Percentiles rank a stretch among this genome's conserved stretches.
Evolutionary conservation across 2,329 filamentous ascomycete genomes (phyloP).

Genomic region (Phaeophleospora eucalypticola): DNA sequence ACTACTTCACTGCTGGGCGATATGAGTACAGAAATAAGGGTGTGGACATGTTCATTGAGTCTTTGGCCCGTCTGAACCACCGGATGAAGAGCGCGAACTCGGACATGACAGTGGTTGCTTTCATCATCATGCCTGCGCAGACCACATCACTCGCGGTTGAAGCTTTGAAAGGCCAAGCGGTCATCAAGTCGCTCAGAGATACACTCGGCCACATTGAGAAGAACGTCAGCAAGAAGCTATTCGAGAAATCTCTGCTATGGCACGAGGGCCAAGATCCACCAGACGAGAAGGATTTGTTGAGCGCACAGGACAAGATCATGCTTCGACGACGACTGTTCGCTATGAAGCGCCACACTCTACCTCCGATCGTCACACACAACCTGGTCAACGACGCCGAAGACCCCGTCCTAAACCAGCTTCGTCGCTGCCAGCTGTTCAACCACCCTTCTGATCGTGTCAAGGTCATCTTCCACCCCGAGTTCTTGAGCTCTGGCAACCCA

Average conservation of each 20-base stretch:
- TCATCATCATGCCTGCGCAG: slow-evolving; percentile 98
- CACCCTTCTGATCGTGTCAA: slow-evolving; percentile 93
- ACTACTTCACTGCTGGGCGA: slow-evolving; percentile 93
- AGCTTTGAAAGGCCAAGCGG: slow-evolving; percentile 91
- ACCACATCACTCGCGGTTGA: slow-evolving; percentile 93
- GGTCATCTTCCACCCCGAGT: slow-evolving; percentile 96
- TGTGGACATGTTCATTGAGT: slow-evolving; percentile 99
- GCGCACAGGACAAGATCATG: slow-evolving; percentile 84
- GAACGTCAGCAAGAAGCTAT: slow-evolving; percentile 87
- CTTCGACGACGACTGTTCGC: slow-evolving; percentile 88
- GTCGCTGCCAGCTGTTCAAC: slow-evolving; percentile 95
- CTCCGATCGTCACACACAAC: slow-evolving; percentile 97
- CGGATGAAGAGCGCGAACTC: slow-evolving; percentile 78
- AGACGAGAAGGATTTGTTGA: slow-evolving; percentile 94
- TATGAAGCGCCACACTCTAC: slow-evolving; percentile 87
- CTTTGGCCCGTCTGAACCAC: slow-evolving; percentile 89
- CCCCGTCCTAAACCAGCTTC: slow-evolving; percentile 91
- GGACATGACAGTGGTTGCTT: slow-evolving; percentile 91
- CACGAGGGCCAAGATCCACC: slow-evolving; percentile 90
- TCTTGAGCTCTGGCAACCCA: slow-evolving; percentile 91
- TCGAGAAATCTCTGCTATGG: slow-evolving; percentile 92
- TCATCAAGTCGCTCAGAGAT: slow-evolving; percentile 92
- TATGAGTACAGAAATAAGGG: slow-evolving; percentile 99
- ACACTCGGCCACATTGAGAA: slow-evolving; percentile 90
- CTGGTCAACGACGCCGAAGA: slow-evolving; percentile 94